A percentile compares a stretch with the other conserved stretches of the same genome.
These are phyloP conservation scores for Kandelia obovata DNA, from an alignment of 345 rosid species.

Conservation along the genomic window DNA sequence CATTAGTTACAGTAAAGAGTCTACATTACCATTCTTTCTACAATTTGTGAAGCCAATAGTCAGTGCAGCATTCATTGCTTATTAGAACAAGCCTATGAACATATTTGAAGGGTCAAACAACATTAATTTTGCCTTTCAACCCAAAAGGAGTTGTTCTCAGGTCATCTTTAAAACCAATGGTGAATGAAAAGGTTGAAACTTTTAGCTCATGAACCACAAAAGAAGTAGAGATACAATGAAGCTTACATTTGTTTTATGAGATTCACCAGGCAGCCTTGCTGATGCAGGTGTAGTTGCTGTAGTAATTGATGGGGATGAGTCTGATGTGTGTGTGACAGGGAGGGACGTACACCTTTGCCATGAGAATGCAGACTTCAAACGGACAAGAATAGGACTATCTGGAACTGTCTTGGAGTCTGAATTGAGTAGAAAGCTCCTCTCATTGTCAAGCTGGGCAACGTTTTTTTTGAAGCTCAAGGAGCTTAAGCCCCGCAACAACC, in stretches of 20 bases:
- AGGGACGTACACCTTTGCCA: conserved; percentile 79
- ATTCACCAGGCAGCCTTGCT: conserved; percentile 55
- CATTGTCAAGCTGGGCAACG: conserved; percentile 41
- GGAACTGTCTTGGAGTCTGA: conserved; percentile 41
- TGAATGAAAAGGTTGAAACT: too few species aligned
- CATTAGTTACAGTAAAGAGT: conserved; percentile 8
- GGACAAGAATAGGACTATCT: conserved; percentile 42
- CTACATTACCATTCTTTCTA: too few species aligned
- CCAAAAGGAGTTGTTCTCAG: too few species aligned
- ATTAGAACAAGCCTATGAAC: too few species aligned
- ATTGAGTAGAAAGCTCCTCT: conserved; percentile 64
- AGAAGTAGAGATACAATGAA: conserved; percentile 7
- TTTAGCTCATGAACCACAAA: neutral
- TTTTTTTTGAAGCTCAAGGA: conserved; percentile 52
- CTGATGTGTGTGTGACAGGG: conserved; percentile 62
- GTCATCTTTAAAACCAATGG: too few species aligned
- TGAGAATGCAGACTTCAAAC: conserved; percentile 40
- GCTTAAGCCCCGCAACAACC: conserved; percentile 62
- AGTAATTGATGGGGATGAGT: conserved; percentile 54
- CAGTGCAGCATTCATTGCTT: too few species aligned
- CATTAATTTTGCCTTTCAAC: too few species aligned
- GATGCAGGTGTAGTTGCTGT: conserved; percentile 42
- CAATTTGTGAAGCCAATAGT: too few species aligned
- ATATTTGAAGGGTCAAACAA: too few species aligned
- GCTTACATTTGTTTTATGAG: conserved; percentile 46